Conservation (phyloP, 2,329 filamentous ascomycete genomes). For the Cryoendolithus antarcticus region DNA sequence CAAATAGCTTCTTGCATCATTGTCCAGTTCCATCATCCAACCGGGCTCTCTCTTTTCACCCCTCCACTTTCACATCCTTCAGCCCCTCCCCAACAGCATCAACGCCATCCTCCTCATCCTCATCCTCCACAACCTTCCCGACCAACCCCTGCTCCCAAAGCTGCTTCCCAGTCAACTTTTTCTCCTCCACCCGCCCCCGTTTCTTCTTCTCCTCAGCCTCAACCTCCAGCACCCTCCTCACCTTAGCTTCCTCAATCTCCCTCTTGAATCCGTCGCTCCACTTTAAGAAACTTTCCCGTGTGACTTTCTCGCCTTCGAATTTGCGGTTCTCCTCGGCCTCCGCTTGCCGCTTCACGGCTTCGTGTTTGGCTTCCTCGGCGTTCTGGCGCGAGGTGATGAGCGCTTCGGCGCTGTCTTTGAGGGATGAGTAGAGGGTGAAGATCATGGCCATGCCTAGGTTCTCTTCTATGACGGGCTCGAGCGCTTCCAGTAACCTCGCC, state of each 20-base stretch:
- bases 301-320: constrained; percentile 85
- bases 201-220: constrained; percentile 55
- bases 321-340: constrained; percentile 94
- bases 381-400: constrained; percentile 64
- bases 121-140: constrained; percentile 55
- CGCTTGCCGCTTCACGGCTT: constrained; percentile 44
- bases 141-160: constrained; percentile 37
- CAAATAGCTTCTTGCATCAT: no score
- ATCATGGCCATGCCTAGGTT: constrained; percentile 97
- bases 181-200: constrained; percentile 54
- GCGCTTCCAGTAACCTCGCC: constrained; percentile 53
- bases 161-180: constrained; percentile 57
- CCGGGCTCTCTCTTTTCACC: constrained; percentile 9
- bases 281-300: constrained; percentile 66
- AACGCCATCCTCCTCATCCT: constrained; percentile 53
- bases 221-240: constrained; percentile 44
- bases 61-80: constrained; percentile 56
- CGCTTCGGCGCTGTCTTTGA: constrained; percentile 86
- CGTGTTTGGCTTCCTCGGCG: constrained; percentile 42
- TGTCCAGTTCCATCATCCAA: no score
- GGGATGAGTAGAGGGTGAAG: constrained; percentile 72
- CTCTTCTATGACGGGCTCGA: constrained; percentile 71
- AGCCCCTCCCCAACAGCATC: constrained; percentile 47
- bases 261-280: constrained; percentile 69
- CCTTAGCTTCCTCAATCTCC: constrained; percentile 67